Evolutionary conservation across 192 early-diverging fungal species (phyloP), one percentile per base, ranked within the genome.

Genomic region (Gaertneriomyces semiglobifer): DNA sequence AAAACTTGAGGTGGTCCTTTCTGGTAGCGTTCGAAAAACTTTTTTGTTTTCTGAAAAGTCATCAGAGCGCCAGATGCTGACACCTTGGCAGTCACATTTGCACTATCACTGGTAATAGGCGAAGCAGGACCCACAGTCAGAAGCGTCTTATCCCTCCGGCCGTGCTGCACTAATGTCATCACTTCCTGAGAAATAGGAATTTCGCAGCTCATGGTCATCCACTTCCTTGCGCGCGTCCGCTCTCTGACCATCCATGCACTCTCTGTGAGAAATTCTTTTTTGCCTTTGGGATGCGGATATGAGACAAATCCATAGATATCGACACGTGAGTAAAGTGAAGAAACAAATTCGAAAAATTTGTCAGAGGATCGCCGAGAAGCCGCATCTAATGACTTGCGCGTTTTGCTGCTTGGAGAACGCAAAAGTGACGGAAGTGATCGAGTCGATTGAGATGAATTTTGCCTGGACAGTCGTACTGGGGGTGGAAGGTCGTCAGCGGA

Each of bases 271-370:
- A 60, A 60, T 12, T 43, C 66, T n/a, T 18, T 43, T 20, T 51
- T 44, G 6, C 46, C 39, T 41, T 68, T 68, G 3, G 44, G 45
- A 7, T 12, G 16, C 2, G 14, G 11, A 51, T 44, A 68, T 7
- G 33, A 43, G 66, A 68, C 66, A 40, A 59, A 60, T 12, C 66
- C 66, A 39, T 60, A 48, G 0, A 40, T 10, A 25, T 68, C 66
- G 18, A 58, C 58, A 2, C 66, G 56, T 47, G 33, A 68, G 66
- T 68, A 68, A 19, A 68, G 57, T 43, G 59, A 56, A 9, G 59
- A 56, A n/a, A 68, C 66, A 39, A 68, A 68, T 45, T 68, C 66
- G 39, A 68, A 68, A 41, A 68, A 68, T 16, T 19, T 18, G 20
- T 68, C 66, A 18, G 58, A 60, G 58, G 66, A 68, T 39, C 48